A percentile compares a stretch with the other conserved stretches of the same genome.
Conservation (phyloP, 129 eudicot genomes). For the Pulicaria dysenterica region DNA sequence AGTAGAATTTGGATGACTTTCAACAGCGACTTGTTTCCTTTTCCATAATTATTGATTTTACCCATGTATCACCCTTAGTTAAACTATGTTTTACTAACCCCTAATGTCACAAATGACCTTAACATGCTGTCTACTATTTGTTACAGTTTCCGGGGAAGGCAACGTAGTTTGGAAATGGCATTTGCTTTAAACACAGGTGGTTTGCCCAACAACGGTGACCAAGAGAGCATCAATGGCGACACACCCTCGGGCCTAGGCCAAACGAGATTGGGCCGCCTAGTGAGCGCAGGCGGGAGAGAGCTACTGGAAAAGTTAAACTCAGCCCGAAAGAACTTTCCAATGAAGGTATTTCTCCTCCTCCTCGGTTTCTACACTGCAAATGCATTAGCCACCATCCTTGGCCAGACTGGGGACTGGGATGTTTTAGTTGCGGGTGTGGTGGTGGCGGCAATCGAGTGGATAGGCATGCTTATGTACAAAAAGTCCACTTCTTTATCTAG, state of each 20-base stretch:
- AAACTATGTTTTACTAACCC: slow-evolving; percentile 17
- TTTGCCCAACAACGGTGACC: slow-evolving; percentile 52
- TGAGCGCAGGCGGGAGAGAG: slow-evolving; percentile 73
- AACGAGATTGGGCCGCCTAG: slow-evolving; percentile 84
- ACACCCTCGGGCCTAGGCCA: slow-evolving; percentile 60
- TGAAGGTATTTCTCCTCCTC: slow-evolving; percentile 93
- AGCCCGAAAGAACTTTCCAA: slow-evolving; percentile 81
- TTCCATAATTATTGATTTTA: no score
- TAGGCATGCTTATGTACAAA: slow-evolving; percentile 84
- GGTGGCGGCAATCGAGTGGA: slow-evolving; percentile 93
- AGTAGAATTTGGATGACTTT: no score
- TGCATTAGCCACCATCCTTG: slow-evolving; percentile 92
- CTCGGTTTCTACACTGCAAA: slow-evolving; percentile 95
- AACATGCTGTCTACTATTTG: slow-evolving; percentile 7
- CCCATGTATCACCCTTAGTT: neutral
- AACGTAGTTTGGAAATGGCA: slow-evolving; percentile 40
- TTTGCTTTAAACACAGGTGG: slow-evolving; percentile 78
- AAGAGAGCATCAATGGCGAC: slow-evolving; percentile 47
- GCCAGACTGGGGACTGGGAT: slow-evolving; percentile 99
- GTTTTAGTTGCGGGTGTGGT: slow-evolving; percentile 93
- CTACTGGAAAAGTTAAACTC: slow-evolving; percentile 75
- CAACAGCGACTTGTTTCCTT: neutral
- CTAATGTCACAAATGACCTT: neutral
- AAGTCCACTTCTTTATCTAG: slow-evolving; percentile 34
- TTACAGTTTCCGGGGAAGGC: slow-evolving; percentile 41